phyloP scores from a whole-genome alignment of 108 stramenopile genomes.

The Cyclotella baltica region DNA sequence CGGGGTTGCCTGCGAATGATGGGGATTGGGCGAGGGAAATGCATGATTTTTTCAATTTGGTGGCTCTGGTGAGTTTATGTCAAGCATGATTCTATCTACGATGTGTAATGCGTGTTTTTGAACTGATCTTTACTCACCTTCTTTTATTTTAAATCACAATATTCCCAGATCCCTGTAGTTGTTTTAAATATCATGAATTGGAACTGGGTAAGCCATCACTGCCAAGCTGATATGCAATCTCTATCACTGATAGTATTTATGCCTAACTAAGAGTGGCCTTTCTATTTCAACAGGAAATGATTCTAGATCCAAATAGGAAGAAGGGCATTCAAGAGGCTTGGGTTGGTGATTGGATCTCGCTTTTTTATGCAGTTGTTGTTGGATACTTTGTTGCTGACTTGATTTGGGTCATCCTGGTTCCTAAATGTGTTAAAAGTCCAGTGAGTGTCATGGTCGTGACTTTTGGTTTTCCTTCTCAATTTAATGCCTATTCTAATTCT shows the following conservation, averaged over 20 bases:
- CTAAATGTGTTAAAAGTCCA: slow-evolving; percentile 76
- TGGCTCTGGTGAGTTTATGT: slow-evolving; percentile 62
- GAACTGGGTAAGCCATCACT: slow-evolving; percentile 57
- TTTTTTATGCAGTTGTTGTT: slow-evolving; percentile 66
- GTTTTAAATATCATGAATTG: slow-evolving; percentile 88
- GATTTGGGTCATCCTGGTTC: slow-evolving; percentile 71
- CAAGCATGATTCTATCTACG: background rate
- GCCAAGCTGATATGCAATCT: background rate
- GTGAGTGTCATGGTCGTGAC: background rate
- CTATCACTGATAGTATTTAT: background rate
- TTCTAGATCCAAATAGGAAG: slow-evolving; percentile 43
- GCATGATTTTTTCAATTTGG: slow-evolving; percentile 91
- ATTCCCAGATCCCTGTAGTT: slow-evolving; percentile 66
- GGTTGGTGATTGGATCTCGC: slow-evolving; percentile 84
- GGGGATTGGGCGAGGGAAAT: slow-evolving; percentile 75
- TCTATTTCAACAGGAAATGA: slow-evolving; percentile 50
- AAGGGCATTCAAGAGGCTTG: slow-evolving; percentile 68
- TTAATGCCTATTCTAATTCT: no score
- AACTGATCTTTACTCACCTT: background rate
- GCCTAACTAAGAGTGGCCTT: background rate
- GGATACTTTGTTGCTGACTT: slow-evolving; percentile 79
- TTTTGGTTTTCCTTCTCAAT: no score
- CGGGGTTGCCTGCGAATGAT: slow-evolving; percentile 76
- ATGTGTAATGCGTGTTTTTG: background rate
- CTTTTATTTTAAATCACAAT: no score